These are phyloP conservation scores for Penicillium arizonense DNA, from an alignment of 495 filamentous ascomycete genomes.

Conservation along the genomic window DNA sequence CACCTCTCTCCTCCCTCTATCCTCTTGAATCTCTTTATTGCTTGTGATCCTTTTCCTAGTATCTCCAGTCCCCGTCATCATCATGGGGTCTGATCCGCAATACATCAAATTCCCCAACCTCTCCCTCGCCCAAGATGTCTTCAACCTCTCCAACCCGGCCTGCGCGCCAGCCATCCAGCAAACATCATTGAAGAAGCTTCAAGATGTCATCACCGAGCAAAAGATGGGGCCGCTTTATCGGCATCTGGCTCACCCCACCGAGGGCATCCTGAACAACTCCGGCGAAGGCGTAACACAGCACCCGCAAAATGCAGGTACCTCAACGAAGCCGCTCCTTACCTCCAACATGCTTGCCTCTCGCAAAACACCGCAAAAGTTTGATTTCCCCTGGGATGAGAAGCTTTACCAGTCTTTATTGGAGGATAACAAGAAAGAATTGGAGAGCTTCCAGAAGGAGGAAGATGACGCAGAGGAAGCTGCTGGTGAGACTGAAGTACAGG, in stretches of 20 bases:
- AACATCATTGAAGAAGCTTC: constrained; percentile 74
- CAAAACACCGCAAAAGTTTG: constrained; percentile 57
- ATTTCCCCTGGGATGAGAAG: constrained; percentile 84
- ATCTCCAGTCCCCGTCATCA: constrained; percentile 29
- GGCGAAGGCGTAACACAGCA: constrained; percentile 68
- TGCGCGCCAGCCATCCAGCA: constrained; percentile 66
- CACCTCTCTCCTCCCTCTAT: constrained; percentile 9
- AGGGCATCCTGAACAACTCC: constrained; percentile 79
- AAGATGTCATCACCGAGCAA: constrained; percentile 87
- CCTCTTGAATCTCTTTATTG: constrained; percentile 9
- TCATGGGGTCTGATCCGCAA: constrained; percentile 95
- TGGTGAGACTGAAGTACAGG: constrained; percentile 91
- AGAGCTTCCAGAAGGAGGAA: constrained; percentile 90
- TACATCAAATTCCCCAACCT: constrained; percentile 94
- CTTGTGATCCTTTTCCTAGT: neutral
- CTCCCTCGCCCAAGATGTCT: constrained; percentile 91
- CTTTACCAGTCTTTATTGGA: constrained; percentile 81
- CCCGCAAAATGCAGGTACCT: constrained; percentile 52
- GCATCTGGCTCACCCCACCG: constrained; percentile 89
- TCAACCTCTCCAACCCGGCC: constrained; percentile 89
- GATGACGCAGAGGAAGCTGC: constrained; percentile 93
- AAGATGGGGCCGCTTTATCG: constrained; percentile 98
- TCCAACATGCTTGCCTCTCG: constrained; percentile 70
- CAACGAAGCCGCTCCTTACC: constrained; percentile 52
- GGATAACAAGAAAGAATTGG: constrained; percentile 89